Conservation (phyloP, 495 filamentous ascomycete species). For the Xylaria cubensis region DNA sequence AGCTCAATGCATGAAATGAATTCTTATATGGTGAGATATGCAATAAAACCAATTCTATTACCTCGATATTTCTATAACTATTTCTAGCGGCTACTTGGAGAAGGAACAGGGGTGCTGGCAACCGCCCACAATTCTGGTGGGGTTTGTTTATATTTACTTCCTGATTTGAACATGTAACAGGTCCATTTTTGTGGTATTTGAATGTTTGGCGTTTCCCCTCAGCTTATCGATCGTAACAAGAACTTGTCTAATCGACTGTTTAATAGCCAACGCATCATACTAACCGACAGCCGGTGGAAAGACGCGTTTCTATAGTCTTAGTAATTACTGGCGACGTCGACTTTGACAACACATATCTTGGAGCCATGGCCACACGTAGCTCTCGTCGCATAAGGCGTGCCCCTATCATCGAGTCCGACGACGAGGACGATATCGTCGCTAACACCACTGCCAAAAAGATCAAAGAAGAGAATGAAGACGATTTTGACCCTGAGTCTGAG, state of each 20-base stretch:
- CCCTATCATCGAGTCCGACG: constrained; percentile 76
- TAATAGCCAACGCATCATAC: constrained; percentile 1
- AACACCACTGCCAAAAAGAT: constrained; percentile 61
- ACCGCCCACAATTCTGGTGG: constrained; percentile 27
- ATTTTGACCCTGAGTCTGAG: constrained; percentile 71
- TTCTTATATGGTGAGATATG: neutral
- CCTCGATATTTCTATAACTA: too few species aligned
- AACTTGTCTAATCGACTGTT: neutral
- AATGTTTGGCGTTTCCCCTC: constrained; percentile 16
- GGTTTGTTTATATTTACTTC: constrained; percentile 46
- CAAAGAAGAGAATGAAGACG: constrained; percentile 73
- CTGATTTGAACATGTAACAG: constrained; percentile 8
- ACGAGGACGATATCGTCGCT: constrained; percentile 69
- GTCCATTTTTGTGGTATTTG: neutral
- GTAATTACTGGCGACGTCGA: neutral
- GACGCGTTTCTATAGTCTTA: neutral
- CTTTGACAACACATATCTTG: neutral
- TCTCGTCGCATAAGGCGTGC: constrained; percentile 74
- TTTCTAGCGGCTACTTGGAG: too few species aligned
- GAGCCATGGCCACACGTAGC: constrained; percentile 69
- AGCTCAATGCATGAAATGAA: neutral
- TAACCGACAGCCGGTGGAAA: neutral
- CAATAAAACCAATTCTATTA: too few species aligned
- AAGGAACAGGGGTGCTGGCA: constrained; percentile 21
- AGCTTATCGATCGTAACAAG: constrained; percentile 14